These are phyloP conservation scores for Pichia norvegensis DNA, from an alignment of 1,139 yeast species.

Conservation along the genomic window DNA sequence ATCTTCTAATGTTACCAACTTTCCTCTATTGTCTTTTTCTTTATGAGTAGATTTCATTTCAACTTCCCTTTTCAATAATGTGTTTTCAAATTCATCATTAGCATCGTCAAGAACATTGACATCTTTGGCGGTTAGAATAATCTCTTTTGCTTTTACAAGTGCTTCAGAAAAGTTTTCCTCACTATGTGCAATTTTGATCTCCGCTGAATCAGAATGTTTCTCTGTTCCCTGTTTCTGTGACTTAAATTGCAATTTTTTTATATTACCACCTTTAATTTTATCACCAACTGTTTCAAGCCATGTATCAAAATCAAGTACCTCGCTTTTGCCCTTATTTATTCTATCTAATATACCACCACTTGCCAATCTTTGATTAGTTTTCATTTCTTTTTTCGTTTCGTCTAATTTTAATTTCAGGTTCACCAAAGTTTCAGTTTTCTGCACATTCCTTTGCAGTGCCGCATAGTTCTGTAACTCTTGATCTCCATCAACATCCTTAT, in stretches of 20 bases:
- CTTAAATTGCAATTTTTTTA: slow-evolving; percentile 7
- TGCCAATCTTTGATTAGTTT: slow-evolving; percentile 11
- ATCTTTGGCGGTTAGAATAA: slow-evolving; percentile 62
- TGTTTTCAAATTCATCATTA: slow-evolving; percentile 38
- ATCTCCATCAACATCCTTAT: slow-evolving; percentile 22
- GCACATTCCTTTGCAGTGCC: slow-evolving; percentile 3
- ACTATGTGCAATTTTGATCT: not conserved
- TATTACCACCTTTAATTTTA: slow-evolving; percentile 6
- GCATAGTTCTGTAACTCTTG: slow-evolving; percentile 23
- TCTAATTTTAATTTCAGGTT: slow-evolving; percentile 19
- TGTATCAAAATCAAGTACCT: slow-evolving; percentile 16
- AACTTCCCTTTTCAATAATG: slow-evolving; percentile 32
- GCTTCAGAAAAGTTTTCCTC: not conserved
- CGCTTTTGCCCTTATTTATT: slow-evolving; percentile 6
- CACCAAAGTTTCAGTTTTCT: slow-evolving; percentile 14
- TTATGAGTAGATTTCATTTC: slow-evolving; percentile 28
- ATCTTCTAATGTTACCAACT: slow-evolving; percentile 8
- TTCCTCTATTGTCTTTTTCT: slow-evolving; percentile 10
- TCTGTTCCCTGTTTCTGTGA: not conserved
- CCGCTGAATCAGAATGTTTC: not conserved
- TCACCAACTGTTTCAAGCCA: slow-evolving; percentile 25
- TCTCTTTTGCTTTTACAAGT: slow-evolving; percentile 14
- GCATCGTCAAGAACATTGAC: slow-evolving; percentile 14
- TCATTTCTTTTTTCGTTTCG: slow-evolving; percentile 21
- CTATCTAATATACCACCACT: slow-evolving; percentile 22